Evolutionary conservation across 2,329 filamentous ascomycete species (phyloP), one percentile per base, ranked within the genome.

Genomic region (Phyllosticta citrichinensis): DNA sequence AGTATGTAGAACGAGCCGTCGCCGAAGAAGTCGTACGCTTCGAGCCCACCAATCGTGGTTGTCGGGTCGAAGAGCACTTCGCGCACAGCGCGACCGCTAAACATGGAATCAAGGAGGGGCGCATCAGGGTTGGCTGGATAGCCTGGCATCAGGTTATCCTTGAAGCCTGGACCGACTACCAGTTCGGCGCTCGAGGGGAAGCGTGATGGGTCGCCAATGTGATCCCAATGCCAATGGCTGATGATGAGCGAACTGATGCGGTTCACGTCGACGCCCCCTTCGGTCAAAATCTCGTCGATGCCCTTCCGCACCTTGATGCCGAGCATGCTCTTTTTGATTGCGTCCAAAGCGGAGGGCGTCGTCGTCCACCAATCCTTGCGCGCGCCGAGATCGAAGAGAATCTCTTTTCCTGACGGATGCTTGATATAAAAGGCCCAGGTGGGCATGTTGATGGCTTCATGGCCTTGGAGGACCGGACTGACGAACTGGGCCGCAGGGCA

Each of bases 1-100:
- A 84, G 72, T 1, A 84, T 72, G 66, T 83, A 83, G 64, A 85
- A 81, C 22, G 72, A 77, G 0, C 81, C 81, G 65, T 85, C 82
- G 2, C 77, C 76, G 60, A 83, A 84, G 65, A 77, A 83, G 66
- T 85, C 82, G 25, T 73, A 69, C 1, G 79, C 79, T 19, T 47
- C 40, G 17, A 47, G n/a, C 14, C 40, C n/a, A 14, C 40, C 40
- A n/a, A 47, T 47, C n/a, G 17, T 47, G 40, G n/a, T n/a, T 8
- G 40, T 8, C 6, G 40, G 40, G 33, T 72, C 65, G 65, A 80
- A 81, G 1, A 55, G 53, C 33, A 71, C 64, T 54, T 71, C 70
- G 17, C 65, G 65, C 11, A 71, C 56, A 12, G 61, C 62, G 10
- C 70, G 62, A 50, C 66, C 63, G 2, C 60, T 64, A 62, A 65